Base-by-base conservation (phyloP, 2,329 filamentous ascomycete species). In the Colletotrichum scovillei region DNA sequence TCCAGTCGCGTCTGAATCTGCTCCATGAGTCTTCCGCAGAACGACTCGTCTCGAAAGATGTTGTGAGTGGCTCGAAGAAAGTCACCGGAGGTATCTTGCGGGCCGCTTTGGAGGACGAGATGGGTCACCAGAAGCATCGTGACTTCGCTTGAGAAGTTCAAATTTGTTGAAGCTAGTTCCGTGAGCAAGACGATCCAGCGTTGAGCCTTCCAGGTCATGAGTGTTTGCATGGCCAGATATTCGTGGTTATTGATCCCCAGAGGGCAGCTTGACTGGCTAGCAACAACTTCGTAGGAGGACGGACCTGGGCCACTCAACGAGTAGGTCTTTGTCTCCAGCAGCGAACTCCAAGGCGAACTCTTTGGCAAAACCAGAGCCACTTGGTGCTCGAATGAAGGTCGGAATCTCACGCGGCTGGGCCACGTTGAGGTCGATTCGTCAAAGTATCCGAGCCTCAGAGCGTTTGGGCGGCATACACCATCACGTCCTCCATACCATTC, bases 101-200 rank as follows among this genome's bases (percentile, higher is more conserved):
- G 90, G 0, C 92, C 92, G 1, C 84, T 85, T 74, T 93, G 88
- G 0, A 88, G 74, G 0, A 86, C 82, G 1, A 93, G 80, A 9
- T 89, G 87, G 1, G 82, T 80, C 1, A 94, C 77, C 0, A 92
- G 75, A 0, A 81, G 72, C 35, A 84, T 83, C 0, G 88, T 88
- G 0, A 86, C 83, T 35, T 89, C 84, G 0, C 85, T 86, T 35
- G 88, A 89, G 73, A 93, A 89, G 74, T 93, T 92, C 3, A 94
- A 64, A 72, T 89, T 80, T 0, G 87, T 85, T 0, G 86, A 85
- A 0, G 83, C 88, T 5, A 91, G 74, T 72, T 91, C 89, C 0
- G 83, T 78, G 0, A 90, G 77, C 0, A 91, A 80, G 0, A 82
- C 80, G 0, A 84, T 76, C 90, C 89, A 91, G 0, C 89, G 83